These are phyloP conservation scores for Sphagnum magellanicum DNA, from an alignment of 228 moss, liverwort and hornwort genomes.

Conservation along the genomic window DNA sequence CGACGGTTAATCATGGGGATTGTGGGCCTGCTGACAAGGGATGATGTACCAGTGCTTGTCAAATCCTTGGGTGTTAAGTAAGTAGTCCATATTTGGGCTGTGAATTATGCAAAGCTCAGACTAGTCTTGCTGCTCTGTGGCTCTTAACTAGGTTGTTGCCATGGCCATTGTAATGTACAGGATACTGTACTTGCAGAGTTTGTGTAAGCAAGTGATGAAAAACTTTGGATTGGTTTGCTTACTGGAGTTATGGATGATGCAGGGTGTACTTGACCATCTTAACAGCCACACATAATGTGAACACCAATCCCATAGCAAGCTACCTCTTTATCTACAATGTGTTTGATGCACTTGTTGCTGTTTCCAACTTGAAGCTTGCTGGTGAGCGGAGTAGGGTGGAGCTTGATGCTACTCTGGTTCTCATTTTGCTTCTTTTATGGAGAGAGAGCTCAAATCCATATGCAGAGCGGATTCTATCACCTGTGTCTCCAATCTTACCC, in stretches of 20 bases:
- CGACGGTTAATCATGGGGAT: conserved; percentile 68
- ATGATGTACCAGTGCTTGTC: conserved; percentile 86
- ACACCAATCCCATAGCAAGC: conserved; percentile 84
- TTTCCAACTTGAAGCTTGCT: conserved; percentile 67
- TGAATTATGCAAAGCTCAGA: too few relatives aligned
- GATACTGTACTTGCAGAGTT: too few relatives aligned
- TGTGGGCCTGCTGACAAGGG: conserved; percentile 63
- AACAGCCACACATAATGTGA: conserved; percentile 86
- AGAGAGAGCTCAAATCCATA: conserved; percentile 88
- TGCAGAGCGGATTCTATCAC: conserved; percentile 56
- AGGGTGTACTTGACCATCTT: conserved; percentile 81
- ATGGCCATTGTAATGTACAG: too few relatives aligned
- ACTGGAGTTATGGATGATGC: conserved; percentile 15
- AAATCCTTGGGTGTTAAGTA: conserved; percentile 86
- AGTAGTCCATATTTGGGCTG: conserved; percentile 2
- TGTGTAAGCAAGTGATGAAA: too few relatives aligned
- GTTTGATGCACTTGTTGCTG: conserved; percentile 68
- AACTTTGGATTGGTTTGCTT: background rate
- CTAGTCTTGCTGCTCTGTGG: too few relatives aligned
- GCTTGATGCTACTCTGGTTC: conserved; percentile 79
- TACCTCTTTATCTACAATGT: conserved; percentile 82
- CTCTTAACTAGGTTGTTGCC: too few relatives aligned
- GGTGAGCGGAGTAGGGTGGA: conserved; percentile 66
- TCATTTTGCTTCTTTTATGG: conserved; percentile 79
- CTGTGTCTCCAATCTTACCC: conserved; percentile 62